Conservation (phyloP, 1,139 yeast genomes). For the Komagataea norvegica region DNA sequence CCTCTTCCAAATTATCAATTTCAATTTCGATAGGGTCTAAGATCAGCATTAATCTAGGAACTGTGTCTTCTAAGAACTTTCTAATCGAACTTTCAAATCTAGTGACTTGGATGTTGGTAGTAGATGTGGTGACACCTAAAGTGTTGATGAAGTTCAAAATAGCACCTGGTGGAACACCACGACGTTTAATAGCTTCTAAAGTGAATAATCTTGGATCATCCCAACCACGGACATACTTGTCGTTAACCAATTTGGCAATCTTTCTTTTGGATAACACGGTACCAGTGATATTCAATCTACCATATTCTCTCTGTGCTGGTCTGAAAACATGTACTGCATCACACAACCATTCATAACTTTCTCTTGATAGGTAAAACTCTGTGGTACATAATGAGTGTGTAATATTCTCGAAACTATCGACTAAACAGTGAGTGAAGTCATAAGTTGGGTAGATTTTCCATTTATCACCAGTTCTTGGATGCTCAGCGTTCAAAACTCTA, state of each 20-base stretch:
- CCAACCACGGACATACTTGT: slow-evolving; percentile 87
- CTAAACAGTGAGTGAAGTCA: slow-evolving; percentile 98
- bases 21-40: slow-evolving; percentile 82
- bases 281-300: slow-evolving; percentile 92
- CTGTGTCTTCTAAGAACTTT: slow-evolving; percentile 79
- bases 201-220: slow-evolving; percentile 97
- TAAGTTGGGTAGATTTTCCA: slow-evolving; percentile 99
- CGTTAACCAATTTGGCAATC: slow-evolving; percentile 86
- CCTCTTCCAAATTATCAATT: slow-evolving; percentile 77
- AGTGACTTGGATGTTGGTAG: slow-evolving; percentile 83
- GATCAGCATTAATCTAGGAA: slow-evolving; percentile 94
- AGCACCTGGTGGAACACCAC: slow-evolving; percentile 99
- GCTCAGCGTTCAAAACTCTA: slow-evolving; percentile 86
- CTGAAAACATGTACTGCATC: slow-evolving; percentile 91
- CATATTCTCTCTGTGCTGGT: slow-evolving; percentile 98
- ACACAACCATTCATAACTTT: slow-evolving; percentile 97
- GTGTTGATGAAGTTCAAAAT: slow-evolving; percentile 89
- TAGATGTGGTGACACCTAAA: slow-evolving; percentile 92
- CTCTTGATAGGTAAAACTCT: slow-evolving; percentile 87
- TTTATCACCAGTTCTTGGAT: slow-evolving; percentile 92
- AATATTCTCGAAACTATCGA: slow-evolving; percentile 94
- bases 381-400: slow-evolving; percentile 94
- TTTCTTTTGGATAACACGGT: slow-evolving; percentile 93
- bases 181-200: slow-evolving; percentile 88
- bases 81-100: slow-evolving; percentile 91